phyloP scores from a whole-genome alignment of 257 asterid genomes.

The Jasminum sambac region DNA sequence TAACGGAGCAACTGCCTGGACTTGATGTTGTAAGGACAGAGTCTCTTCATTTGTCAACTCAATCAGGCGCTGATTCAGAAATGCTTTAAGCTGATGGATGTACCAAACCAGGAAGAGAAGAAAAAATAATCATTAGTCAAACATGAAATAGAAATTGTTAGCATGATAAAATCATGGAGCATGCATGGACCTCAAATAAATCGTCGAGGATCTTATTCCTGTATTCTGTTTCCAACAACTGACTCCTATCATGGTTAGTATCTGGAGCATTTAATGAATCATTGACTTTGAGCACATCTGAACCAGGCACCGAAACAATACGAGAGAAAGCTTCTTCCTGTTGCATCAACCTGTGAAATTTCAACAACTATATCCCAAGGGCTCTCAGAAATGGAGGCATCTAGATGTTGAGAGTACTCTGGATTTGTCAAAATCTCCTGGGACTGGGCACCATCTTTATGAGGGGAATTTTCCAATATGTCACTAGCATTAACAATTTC shows the following conservation, averaged over 20 bases:
- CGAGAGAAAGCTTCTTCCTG: conserved; percentile 40
- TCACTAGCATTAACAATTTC: conserved; percentile 91
- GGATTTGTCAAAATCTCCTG: conserved; percentile 31
- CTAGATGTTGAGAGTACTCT: conserved; percentile 43
- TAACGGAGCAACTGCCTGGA: conserved; percentile 88
- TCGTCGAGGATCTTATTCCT: conserved; percentile 95
- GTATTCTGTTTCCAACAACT: conserved; percentile 87
- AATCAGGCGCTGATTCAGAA: conserved; percentile 76
- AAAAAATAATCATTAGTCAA: conserved; percentile 11
- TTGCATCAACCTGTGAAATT: conserved; percentile 45
- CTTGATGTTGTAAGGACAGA: conserved; percentile 88
- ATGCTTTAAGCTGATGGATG: conserved; percentile 74
- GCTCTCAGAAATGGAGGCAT: conserved; percentile 51
- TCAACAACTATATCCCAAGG: conserved; percentile 85
- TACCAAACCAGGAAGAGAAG: conserved; percentile 27
- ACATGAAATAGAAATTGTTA: background rate
- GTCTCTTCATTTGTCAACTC: conserved; percentile 85
- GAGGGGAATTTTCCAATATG: conserved; percentile 49
- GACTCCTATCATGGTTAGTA: conserved; percentile 60
- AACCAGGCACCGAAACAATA: conserved; percentile 33
- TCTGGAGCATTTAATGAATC: conserved; percentile 38
- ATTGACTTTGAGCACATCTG: conserved; percentile 25
- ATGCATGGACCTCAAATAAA: conserved; percentile 70
- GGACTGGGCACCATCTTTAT: conserved; percentile 32
- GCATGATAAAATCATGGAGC: background rate